Evolutionary conservation across 257 asterid species (phyloP).

Genomic region (Paraleonurus japonicus): DNA sequence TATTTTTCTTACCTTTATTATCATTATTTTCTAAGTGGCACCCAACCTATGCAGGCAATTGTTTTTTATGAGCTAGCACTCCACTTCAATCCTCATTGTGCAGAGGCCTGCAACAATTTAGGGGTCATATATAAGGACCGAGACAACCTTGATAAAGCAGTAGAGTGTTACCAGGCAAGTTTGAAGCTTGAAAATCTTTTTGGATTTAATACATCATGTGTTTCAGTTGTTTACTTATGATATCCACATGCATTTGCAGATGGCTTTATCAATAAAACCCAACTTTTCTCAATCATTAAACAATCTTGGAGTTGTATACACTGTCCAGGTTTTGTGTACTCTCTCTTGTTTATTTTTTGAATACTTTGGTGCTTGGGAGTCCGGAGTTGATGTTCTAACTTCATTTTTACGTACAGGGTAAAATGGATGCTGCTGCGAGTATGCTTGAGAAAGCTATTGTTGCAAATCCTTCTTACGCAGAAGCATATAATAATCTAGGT

Average conservation of each 20-base stretch:
- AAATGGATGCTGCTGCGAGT: constrained; percentile 98
- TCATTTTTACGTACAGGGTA: constrained; percentile 60
- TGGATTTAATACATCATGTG: not conserved
- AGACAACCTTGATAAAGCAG: constrained; percentile 99
- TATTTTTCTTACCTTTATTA: constrained; percentile 2
- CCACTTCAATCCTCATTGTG: constrained; percentile 99
- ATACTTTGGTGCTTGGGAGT: not conserved
- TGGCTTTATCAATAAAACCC: constrained; percentile 93
- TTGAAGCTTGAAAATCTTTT: constrained; percentile 26
- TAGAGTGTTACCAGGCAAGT: constrained; percentile 95
- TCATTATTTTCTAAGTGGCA: constrained; percentile 10
- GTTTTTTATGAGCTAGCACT: constrained; percentile 98
- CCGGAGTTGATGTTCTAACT: constrained; percentile 8
- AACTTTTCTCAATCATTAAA: constrained; percentile 95
- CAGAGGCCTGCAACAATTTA: constrained; percentile 99
- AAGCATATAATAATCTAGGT: constrained; percentile 98
- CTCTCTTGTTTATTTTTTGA: not conserved
- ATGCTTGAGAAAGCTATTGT: constrained; percentile 97
- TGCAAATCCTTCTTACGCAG: constrained; percentile 99
- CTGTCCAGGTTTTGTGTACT: constrained; percentile 80
- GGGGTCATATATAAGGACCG: constrained; percentile 98
- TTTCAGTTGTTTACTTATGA: constrained; percentile 23
- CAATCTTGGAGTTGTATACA: constrained; percentile 99
- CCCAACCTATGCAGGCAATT: constrained; percentile 72
- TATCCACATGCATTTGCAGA: constrained; percentile 46